Conservation (phyloP, 2,329 filamentous ascomycete species). For the Coleophoma eucalyptorum region DNA sequence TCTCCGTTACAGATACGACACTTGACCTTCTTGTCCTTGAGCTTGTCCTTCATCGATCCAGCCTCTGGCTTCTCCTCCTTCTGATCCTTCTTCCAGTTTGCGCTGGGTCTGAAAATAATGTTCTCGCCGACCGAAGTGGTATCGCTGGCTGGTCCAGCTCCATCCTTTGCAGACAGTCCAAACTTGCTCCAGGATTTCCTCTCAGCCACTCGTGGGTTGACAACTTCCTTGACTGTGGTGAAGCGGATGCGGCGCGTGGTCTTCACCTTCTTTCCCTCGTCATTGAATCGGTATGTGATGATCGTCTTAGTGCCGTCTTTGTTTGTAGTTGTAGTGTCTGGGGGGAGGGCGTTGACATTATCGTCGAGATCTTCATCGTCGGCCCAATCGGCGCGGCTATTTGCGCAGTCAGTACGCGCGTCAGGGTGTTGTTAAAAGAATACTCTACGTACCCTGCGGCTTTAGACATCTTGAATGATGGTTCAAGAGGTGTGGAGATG, state of each 20-base stretch:
- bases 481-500: neutral
- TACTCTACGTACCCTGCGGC: constrained; percentile 33
- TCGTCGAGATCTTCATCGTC: constrained; percentile 86
- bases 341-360: constrained; percentile 68
- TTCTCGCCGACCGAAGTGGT: constrained; percentile 81
- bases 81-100: constrained; percentile 90
- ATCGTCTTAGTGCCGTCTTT: constrained; percentile 98
- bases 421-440: too few species aligned
- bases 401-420: too few species aligned
- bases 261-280: constrained; percentile 94
- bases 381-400: constrained; percentile 68
- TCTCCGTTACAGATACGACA: constrained; percentile 98
- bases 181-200: constrained; percentile 94
- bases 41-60: constrained; percentile 71
- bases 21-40: constrained; percentile 99
- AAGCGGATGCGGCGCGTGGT: constrained; percentile 93
- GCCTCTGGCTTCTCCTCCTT: constrained; percentile 78
- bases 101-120: constrained; percentile 90
- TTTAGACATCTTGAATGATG: constrained; percentile 37
- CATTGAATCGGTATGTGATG: constrained; percentile 85
- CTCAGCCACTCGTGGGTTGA: constrained; percentile 95
- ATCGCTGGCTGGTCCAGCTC: constrained; percentile 76
- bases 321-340: constrained; percentile 87
- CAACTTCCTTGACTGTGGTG: constrained; percentile 84
- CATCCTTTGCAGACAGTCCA: constrained; percentile 82